Conservation (phyloP, 2,329 filamentous ascomycete species). For the Xylariales sp. region DNA sequence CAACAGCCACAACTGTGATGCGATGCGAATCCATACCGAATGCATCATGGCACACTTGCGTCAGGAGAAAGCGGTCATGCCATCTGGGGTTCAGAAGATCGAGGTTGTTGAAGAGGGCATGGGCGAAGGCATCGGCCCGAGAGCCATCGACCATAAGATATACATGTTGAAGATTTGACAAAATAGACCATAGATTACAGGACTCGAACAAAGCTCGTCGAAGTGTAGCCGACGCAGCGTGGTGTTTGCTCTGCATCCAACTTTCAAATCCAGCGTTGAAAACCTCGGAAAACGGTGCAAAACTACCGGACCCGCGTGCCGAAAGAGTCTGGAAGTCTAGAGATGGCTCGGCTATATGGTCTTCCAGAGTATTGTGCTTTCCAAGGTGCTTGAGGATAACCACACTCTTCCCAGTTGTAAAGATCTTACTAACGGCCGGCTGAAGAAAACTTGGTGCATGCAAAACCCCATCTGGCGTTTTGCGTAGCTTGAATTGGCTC, state of each 20-base stretch:
- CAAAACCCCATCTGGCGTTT: constrained; percentile 52
- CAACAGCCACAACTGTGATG: constrained; percentile 53
- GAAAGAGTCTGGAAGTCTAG: constrained; percentile 53
- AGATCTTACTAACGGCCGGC: constrained; percentile 65
- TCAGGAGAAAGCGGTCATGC: constrained; percentile 79
- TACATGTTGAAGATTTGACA: constrained; percentile 65
- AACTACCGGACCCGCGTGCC: constrained; percentile 39
- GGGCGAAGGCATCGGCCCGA: constrained; percentile 59
- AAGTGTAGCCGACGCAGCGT: constrained; percentile 62
- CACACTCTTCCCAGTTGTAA: constrained; percentile 83
- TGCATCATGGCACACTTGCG: constrained; percentile 69
- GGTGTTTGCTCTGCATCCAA: constrained; percentile 76
- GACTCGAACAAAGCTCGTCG: constrained; percentile 62
- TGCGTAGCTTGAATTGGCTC: constrained; percentile 64
- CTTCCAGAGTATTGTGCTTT: constrained; percentile 36
- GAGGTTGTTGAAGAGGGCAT: constrained; percentile 69
- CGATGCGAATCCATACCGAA: constrained; percentile 61
- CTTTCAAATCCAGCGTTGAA: constrained; percentile 66
- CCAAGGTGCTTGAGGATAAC: constrained; percentile 74
- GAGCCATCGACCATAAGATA: constrained; percentile 76
- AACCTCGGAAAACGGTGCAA: constrained; percentile 69
- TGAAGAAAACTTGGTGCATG: constrained; percentile 73
- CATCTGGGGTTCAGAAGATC: constrained; percentile 58
- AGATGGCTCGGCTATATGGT: constrained; percentile 33
- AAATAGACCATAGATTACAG: constrained; percentile 60